Base-by-base conservation (phyloP, 306 rosid species). In the Sicyos baderoa region DNA sequence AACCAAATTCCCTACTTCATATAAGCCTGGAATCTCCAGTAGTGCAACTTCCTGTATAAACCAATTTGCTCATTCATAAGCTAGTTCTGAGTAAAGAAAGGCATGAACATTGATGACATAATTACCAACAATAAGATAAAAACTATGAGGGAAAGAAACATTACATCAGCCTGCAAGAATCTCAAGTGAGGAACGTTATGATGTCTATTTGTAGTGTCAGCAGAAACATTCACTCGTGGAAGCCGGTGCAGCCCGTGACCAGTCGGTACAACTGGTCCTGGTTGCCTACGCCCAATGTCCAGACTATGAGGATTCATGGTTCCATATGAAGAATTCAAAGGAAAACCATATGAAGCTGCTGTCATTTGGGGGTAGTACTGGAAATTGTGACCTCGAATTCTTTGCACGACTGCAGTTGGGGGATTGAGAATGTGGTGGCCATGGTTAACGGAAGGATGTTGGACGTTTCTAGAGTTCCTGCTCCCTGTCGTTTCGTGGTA, bases 101-200 rank as follows among this genome's bases (percentile, higher is more conserved):
- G 6, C 44, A 68, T 15, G 45, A 40, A 40, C 45, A 40, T 40
- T 40, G 29, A 64, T 11, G 25, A 32, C 11, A 2, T 44, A 6
- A 40, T 6, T 42, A 19, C 51, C 53, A 40, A 64, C 40, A 12
- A 44, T 13, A 7, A 11, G 54, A 13, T 7, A 40, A 18, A 64
- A 44, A 19, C 50, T 57, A 5, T 13, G 11, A 37, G 54, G 68
- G 25, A 9, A 62, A 53, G 72, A 56, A 70, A 72, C 78, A 79
- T 82, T 86, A 94, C 99, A 79, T 94, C 96, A 76, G 86, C 88
- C 73, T 75, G 91, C 44, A 90, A 74, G 79, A 88, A 79, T 76
- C 92, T 88, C 82, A 86, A 58, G n/a, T 81, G 91, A 3, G 90
- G 79, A 56, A 87, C 77, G 72, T 77, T 84, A 44, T 81, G 90